Percentiles rank a stretch among this genome's conserved stretches.
Evolutionary conservation across 106 monocot species (phyloP).

Genomic region (Hemerocallis citrina): DNA sequence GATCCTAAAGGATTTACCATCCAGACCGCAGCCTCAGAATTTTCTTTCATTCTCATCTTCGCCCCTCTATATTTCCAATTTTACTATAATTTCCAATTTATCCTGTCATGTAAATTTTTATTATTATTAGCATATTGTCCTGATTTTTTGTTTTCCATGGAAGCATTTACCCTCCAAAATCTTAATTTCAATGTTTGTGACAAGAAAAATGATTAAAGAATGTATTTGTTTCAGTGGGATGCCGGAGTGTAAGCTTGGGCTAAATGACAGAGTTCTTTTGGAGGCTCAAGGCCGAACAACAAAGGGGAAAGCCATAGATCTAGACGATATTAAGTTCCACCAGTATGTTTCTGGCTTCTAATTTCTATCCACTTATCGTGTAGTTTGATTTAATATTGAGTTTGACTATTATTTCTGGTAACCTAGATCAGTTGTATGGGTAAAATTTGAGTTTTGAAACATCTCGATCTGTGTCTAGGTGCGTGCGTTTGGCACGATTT

Average conservation of each 20-base stretch:
- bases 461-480: conserved; percentile 29
- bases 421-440: neutral
- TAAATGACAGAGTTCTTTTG: conserved; percentile 90
- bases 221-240: conserved; percentile 70
- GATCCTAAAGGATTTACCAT: no score
- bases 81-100: no score
- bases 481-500: conserved; percentile 90
- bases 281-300: conserved; percentile 92
- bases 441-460: neutral
- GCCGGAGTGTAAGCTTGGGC: conserved; percentile 95
- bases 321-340: conserved; percentile 97
- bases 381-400: neutral
- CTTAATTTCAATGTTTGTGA: neutral
- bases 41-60: no score
- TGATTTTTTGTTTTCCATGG: no score
- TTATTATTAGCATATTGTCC: no score
- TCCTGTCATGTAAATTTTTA: no score
- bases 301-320: conserved; percentile 94
- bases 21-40: no score
- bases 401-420: neutral
- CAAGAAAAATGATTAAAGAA: neutral
- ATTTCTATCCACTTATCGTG: neutral
- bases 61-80: no score
- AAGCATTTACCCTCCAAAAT: no score
- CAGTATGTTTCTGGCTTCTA: conserved; percentile 35